phyloP scores from a whole-genome alignment of 2,329 filamentous ascomycete genomes.

The Xylaria digitata region DNA sequence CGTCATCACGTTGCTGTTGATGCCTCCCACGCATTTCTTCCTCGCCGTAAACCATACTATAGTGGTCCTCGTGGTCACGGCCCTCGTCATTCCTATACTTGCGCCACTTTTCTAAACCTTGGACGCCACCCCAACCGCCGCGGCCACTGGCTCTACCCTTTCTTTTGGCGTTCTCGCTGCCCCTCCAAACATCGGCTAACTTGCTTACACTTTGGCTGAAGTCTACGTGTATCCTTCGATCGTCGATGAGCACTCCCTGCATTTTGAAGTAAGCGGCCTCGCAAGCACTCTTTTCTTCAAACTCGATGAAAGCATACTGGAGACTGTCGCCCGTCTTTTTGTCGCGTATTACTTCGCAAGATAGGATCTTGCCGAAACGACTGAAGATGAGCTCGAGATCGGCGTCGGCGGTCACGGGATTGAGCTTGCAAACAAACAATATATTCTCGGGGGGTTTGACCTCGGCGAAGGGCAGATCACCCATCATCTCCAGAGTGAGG shows the following conservation, averaged over 20 bases:
- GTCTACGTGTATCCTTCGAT: constrained; percentile 97
- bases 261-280: constrained; percentile 99
- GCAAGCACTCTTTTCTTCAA: constrained; percentile 90
- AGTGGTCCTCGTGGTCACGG: constrained; percentile 58
- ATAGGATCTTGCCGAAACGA: constrained; percentile 93
- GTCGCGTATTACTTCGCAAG: constrained; percentile 95
- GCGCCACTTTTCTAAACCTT: constrained; percentile 86
- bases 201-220: constrained; percentile 95
- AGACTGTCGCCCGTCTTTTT: constrained; percentile 93
- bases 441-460: constrained; percentile 98
- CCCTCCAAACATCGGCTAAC: constrained; percentile 89
- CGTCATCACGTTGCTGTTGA: constrained; percentile 54
- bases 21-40: constrained; percentile 70
- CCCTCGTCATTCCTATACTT: constrained; percentile 83
- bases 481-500: constrained; percentile 96
- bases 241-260: constrained; percentile 96
- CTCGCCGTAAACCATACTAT: constrained; percentile 85
- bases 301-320: constrained; percentile 98
- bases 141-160: constrained; percentile 56
- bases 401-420: constrained; percentile 94
- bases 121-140: constrained; percentile 92
- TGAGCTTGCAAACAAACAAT: constrained; percentile 97
- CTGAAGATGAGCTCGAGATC: constrained; percentile 97
- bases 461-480: constrained; percentile 95
- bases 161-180: constrained; percentile 84